Conservation (phyloP, 768 basidiomycete genomes). For the Podaxis carcinomalis region DNA sequence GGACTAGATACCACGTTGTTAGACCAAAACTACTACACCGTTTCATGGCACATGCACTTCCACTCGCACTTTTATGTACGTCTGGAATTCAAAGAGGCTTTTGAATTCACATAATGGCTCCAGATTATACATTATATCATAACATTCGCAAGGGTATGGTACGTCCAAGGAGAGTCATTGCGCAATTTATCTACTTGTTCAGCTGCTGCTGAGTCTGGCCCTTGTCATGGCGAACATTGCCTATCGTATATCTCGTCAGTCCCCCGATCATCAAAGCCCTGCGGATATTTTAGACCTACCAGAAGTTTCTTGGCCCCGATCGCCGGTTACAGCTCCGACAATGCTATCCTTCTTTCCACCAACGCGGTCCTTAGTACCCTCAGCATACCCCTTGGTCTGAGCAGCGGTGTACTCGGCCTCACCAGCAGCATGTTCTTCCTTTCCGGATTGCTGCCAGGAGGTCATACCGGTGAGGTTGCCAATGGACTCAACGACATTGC, state of each 20-base stretch:
- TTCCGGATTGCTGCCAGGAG: slow-evolving; percentile 44
- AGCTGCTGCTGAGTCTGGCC: slow-evolving; percentile 42
- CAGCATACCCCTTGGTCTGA: slow-evolving; percentile 44
- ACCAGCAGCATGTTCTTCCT: slow-evolving; percentile 47
- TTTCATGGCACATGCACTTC: neutral
- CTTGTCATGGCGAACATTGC: slow-evolving; percentile 19
- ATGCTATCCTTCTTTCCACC: slow-evolving; percentile 44
- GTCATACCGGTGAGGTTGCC: slow-evolving; percentile 45
- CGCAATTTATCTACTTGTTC: slow-evolving; percentile 29
- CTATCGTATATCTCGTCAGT: neutral
- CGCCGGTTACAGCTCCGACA: slow-evolving; percentile 49
- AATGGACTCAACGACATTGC: slow-evolving; percentile 32
- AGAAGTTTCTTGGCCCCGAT: slow-evolving; percentile 36
- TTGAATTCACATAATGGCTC: too few species aligned
- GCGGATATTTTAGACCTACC: slow-evolving; percentile 25
- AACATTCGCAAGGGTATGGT: neutral
- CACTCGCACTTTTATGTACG: too few species aligned
- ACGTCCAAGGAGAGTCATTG: neutral
- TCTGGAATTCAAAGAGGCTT: too few species aligned
- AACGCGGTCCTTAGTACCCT: slow-evolving; percentile 42
- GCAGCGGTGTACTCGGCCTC: slow-evolving; percentile 48
- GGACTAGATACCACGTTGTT: slow-evolving; percentile 20
- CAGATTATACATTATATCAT: neutral
- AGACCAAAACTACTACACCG: neutral
- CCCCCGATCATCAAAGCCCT: neutral